phyloP scores from a whole-genome alignment of 345 rosid species.

The Citrus inodora region DNA sequence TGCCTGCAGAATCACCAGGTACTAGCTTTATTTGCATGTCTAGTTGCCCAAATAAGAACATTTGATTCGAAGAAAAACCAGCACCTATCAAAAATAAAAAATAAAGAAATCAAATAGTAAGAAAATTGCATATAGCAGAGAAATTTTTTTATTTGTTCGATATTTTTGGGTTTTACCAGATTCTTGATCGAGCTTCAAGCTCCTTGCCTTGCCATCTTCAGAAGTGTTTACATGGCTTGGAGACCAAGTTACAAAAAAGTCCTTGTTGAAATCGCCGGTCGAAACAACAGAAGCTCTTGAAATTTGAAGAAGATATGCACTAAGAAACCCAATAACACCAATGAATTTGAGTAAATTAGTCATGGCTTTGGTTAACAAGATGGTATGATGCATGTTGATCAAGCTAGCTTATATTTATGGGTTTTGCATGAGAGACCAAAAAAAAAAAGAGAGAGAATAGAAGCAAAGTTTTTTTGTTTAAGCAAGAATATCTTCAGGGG shows the following conservation, averaged over 20 bases:
- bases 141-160: no score
- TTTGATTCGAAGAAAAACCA: constrained; percentile 61
- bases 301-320: constrained; percentile 25
- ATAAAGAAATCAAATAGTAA: background rate
- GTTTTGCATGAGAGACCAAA: constrained; percentile 24
- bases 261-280: constrained; percentile 56
- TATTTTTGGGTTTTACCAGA: constrained; percentile 42
- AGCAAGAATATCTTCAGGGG: constrained; percentile 36
- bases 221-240: constrained; percentile 72
- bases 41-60: constrained; percentile 68
- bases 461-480: constrained; percentile 15
- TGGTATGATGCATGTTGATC: constrained; percentile 3
- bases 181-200: constrained; percentile 67
- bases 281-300: constrained; percentile 58
- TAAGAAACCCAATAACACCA: constrained; percentile 15
- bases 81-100: constrained; percentile 40
- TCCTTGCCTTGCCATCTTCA: constrained; percentile 56
- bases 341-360: constrained; percentile 4
- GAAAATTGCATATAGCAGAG: background rate
- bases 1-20: constrained; percentile 81
- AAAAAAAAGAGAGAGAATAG: background rate
- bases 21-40: constrained; percentile 81
- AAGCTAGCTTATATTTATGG: constrained; percentile 18
- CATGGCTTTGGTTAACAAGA: constrained; percentile 20
- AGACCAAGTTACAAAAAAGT: constrained; percentile 75